Evolutionary conservation across 306 rosid species (phyloP), one percentile per base, ranked within the genome.

Genomic region (Glycine soja): DNA sequence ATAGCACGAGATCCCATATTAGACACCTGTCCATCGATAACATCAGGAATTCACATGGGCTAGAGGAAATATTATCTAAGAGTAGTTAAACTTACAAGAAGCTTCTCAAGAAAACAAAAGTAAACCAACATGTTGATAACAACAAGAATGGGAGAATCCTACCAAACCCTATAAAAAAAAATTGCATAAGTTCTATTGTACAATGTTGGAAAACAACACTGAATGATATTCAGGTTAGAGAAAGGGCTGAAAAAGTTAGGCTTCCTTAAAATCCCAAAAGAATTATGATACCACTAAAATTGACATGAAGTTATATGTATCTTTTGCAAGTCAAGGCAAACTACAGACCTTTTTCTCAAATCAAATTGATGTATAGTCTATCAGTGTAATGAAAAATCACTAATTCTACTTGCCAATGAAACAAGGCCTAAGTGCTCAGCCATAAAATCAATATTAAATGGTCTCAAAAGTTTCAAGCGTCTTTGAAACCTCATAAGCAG

Each of bases 1-100:
- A 92, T 75, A 15, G 95, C 95, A 48, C 90, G 79, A 0, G 95
- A 87, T 84, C 98, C 91, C 97, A 89, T 75, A 56, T 50, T 81
- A 58, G 87, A 82, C 80, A 88, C 92, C 98, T 94, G 91, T 78
- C 71, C 72, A 87, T 42, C 10, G 14, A 81, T 74, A 72, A 80
- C 24, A 76, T 80, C 56, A 81, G 76, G 64, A 82, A 59, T 46
- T 82, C 75, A 38, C n/a, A 48, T 48, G 32, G 81, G 54, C 72
- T 67, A 54, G 7, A 18, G 30, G 57, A 58, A 42, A 42, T 52
- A 53, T 57, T 34, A 67, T 70, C 16, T 12, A 61, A 62, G 70
- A 61, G 56, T 50, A 19, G 67, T 64, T 63, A 46, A 64, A 85
- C 88, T 85, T 70, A 85, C 88, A 72, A 85, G 85, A 72, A 85